Conservation (phyloP, 2,329 filamentous ascomycete genomes). For the Ophiostoma triangulosporum region DNA sequence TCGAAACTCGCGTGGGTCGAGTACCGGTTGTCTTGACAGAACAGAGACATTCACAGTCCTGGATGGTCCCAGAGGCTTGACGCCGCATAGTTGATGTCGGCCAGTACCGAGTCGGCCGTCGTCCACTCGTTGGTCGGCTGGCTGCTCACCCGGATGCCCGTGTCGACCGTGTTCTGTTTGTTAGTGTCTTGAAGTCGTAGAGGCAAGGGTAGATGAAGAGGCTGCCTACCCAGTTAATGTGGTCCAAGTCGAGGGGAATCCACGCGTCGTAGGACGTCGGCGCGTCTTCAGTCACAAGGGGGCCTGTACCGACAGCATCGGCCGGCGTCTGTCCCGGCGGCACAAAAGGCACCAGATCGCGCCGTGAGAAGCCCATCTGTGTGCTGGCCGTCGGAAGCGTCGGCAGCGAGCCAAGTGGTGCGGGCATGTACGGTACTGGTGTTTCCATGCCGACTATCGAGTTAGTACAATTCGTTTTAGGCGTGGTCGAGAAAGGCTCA, state of each 20-base stretch:
- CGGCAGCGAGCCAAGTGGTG: neutral
- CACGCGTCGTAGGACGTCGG: slow-evolving; percentile 10
- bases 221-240: slow-evolving; percentile 13
- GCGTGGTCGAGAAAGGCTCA: neutral
- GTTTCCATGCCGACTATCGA: neutral
- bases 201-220: neutral
- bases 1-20: too few relatives aligned
- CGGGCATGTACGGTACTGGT: neutral
- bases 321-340: slow-evolving; percentile 2
- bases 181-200: neutral
- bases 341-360: neutral
- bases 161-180: slow-evolving; percentile 10
- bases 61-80: slow-evolving; percentile 11
- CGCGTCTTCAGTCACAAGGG: neutral
- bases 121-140: slow-evolving; percentile 13
- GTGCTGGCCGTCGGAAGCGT: neutral
- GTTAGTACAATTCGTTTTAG: neutral
- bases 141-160: slow-evolving; percentile 10
- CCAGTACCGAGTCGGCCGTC: slow-evolving; percentile 7
- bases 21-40: too few relatives aligned
- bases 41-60: neutral
- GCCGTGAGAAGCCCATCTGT: neutral
- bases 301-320: neutral
- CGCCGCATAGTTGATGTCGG: slow-evolving; percentile 13
- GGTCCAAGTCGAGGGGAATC: slow-evolving; percentile 12